Evolutionary conservation across 2,329 filamentous ascomycete genomes (phyloP).

Genomic region (Curvularia spicifera): DNA sequence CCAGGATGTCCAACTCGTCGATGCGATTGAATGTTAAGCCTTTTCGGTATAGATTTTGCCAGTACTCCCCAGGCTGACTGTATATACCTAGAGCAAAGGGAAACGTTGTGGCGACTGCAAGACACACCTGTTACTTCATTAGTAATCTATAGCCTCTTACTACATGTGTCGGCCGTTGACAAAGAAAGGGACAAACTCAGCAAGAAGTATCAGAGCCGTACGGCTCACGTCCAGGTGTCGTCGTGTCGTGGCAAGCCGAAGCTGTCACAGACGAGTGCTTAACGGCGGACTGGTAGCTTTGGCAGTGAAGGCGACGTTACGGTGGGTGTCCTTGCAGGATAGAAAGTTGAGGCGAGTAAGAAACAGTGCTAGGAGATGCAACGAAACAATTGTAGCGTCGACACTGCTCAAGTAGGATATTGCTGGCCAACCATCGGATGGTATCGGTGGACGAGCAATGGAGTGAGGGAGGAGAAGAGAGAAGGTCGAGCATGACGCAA

Average conservation of each 20-base stretch:
- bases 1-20: constrained; percentile 15
- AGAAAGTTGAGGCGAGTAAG: background rate
- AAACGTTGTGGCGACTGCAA: constrained; percentile 21
- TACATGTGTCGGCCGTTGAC: background rate
- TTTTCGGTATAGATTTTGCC: constrained; percentile 6
- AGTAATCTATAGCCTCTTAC: background rate
- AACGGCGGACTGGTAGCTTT: background rate
- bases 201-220: constrained; percentile 2
- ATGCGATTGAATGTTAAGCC: constrained; percentile 6
- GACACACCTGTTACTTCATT: background rate
- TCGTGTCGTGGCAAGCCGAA: background rate
- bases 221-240: background rate
- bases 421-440: constrained; percentile 9
- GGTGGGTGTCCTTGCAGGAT: background rate
- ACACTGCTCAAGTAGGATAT: constrained; percentile 14
- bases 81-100: constrained; percentile 17
- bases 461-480: background rate
- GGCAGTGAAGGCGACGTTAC: background rate
- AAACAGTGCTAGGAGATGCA: background rate
- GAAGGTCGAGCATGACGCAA: constrained; percentile 4
- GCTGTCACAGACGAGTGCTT: background rate
- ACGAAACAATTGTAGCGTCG: constrained; percentile 1
- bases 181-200: background rate
- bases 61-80: constrained; percentile 14
- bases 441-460: constrained; percentile 1